Evolutionary conservation across 768 basidiomycete genomes (phyloP).

Genomic region (Kwoniella bestiolae): DNA sequence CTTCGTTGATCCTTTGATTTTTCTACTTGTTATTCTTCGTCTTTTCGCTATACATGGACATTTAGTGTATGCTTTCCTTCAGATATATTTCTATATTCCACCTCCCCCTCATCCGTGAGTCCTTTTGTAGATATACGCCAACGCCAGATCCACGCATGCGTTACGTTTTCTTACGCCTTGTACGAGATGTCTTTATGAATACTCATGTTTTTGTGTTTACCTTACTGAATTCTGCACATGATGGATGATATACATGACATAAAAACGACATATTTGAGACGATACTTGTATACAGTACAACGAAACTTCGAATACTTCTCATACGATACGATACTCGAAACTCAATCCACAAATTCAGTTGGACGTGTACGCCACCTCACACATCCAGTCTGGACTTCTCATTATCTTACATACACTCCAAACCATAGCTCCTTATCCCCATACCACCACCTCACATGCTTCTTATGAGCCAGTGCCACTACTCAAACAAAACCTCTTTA

Average conservation of each 20-base stretch:
- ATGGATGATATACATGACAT: not conserved
- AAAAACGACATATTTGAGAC: not conserved
- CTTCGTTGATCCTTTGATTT: slow-evolving; percentile 2
- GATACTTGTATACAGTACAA: not conserved
- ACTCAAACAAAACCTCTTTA: not conserved
- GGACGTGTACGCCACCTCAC: too few species aligned
- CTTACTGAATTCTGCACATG: not conserved
- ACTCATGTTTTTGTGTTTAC: not conserved
- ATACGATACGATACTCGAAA: not conserved
- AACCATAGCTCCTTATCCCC: too few species aligned
- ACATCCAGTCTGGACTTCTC: too few species aligned
- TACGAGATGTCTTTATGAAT: slow-evolving; percentile 1
- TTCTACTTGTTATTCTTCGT: not conserved
- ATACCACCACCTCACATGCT: too few species aligned
- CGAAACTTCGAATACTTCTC: not conserved
- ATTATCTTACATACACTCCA: too few species aligned
- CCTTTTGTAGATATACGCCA: too few species aligned
- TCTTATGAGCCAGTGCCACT: too few species aligned
- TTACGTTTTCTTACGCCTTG: not conserved
- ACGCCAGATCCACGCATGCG: not conserved
- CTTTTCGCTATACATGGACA: not conserved
- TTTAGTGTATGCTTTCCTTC: not conserved
- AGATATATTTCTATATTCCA: not conserved
- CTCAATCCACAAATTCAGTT: not conserved
- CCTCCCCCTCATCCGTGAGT: too few species aligned